Base-by-base conservation (phyloP, 345 rosid genomes). In the Citrus reticulata region DNA sequence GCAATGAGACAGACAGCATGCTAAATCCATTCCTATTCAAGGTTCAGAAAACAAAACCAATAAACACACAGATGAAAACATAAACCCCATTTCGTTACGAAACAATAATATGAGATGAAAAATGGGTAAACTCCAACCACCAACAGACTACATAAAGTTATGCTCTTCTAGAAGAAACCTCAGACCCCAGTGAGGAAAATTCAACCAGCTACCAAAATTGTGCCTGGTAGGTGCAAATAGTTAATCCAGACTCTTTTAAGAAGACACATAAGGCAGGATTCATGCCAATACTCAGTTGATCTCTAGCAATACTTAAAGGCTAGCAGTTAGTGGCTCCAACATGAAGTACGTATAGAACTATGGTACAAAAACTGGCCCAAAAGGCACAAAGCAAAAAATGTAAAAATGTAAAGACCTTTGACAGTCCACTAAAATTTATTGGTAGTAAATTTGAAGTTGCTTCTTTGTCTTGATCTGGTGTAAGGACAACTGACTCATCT, bases 361-460 rank as follows among this genome's bases (percentile, higher is more conserved):
- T 29, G 51, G 25, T 9, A 75, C 30, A 63, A 3, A 46, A 46
- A 63, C 10, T 42, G 29, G 14, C 24, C 27, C 55, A 67, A 75
- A 46, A 2, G 13, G 19, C 9, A 37, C 13, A 60, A 24, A 35
- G 67, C 30, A 9, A 22, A 14, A 34, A 27, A 37, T 11, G n/a
- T 14, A 67, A 54, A 24, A 2, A 70, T 17, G 24, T 39, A 22
- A 22, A 11, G 19, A 90, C 95, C 89, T 86, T 84, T 49, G 93
- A 77, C 73, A 91, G 83, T 24, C 92, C 95, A 55, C 79, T 81
- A 74, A 89, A 87, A 81, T 89, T 90, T 63, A 91, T 90, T 0
- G 93, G 95, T 10, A 91, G 89, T 71, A 87, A 75, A 83, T 85
- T 83, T 55, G 93, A 82, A 74, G 89, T 75, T 71, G 95, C 92